Evolutionary conservation across 2,329 filamentous ascomycete genomes (phyloP).

Genomic region (Exophiala phaeomuriformis): DNA sequence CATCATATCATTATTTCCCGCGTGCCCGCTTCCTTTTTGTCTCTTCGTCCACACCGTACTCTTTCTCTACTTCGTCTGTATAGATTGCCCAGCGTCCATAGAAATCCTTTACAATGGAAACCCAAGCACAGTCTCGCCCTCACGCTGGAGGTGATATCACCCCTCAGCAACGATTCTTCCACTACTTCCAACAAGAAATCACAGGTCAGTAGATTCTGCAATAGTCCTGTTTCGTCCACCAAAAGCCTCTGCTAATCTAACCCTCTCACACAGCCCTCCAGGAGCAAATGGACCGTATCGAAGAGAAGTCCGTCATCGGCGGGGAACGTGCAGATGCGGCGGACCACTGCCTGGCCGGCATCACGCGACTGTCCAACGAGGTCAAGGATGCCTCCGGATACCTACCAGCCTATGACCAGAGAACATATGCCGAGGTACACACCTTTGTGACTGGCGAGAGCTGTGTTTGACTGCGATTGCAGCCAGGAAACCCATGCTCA

Average conservation of each 20-base stretch:
- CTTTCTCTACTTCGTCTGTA: not conserved
- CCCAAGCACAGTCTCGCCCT: constrained; percentile 5
- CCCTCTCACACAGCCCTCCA: constrained; percentile 56
- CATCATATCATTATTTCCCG: too few species aligned
- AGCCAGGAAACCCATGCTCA: constrained; percentile 2
- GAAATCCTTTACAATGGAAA: not conserved
- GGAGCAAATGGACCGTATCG: constrained; percentile 64
- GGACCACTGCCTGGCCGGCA: constrained; percentile 70
- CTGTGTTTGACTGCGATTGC: too few species aligned
- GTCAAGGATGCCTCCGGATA: constrained; percentile 76
- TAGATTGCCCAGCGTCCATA: not conserved
- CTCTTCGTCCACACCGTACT: not conserved
- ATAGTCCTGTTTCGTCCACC: not conserved
- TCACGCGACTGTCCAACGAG: constrained; percentile 72
- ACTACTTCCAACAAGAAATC: constrained; percentile 70
- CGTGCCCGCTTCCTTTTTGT: too few species aligned
- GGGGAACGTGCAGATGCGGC: constrained; percentile 74
- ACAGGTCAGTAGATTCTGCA: constrained; percentile 47
- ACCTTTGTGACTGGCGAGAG: constrained; percentile 9
- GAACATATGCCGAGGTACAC: constrained; percentile 69
- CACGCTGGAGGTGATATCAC: constrained; percentile 20
- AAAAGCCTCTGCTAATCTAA: not conserved
- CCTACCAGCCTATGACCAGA: constrained; percentile 82
- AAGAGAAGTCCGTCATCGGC: constrained; percentile 54
- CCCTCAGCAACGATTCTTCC: constrained; percentile 73